Evolutionary conservation across 2,329 filamentous ascomycete genomes (phyloP).

Genomic region (Thielaviopsis ethacetica): DNA sequence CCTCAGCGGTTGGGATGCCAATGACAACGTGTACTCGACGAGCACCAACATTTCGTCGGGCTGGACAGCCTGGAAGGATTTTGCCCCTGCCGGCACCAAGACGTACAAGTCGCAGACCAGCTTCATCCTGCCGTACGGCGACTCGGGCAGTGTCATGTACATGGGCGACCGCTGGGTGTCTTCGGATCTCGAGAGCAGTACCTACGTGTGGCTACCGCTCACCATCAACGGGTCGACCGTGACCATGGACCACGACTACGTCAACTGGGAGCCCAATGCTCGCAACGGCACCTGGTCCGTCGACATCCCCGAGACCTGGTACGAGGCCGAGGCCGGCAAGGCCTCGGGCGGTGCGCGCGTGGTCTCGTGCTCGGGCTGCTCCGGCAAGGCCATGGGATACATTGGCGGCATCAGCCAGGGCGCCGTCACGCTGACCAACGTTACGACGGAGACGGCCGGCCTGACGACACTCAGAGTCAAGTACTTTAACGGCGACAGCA

Average conservation of each 20-base stretch:
- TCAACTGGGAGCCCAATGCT: conserved; percentile 36
- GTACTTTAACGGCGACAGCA: conserved; percentile 38
- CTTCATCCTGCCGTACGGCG: conserved; percentile 33
- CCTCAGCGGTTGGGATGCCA: conserved; percentile 40
- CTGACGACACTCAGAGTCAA: conserved; percentile 36
- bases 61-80: conserved; percentile 44
- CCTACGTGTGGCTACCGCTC: conserved; percentile 50
- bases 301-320: conserved; percentile 22
- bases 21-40: conserved; percentile 48
- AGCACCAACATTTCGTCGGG: conserved; percentile 39
- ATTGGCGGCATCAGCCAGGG: conserved; percentile 33
- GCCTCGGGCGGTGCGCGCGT: conserved; percentile 28
- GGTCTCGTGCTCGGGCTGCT: conserved; percentile 35
- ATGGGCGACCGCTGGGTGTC: conserved; percentile 52
- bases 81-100: conserved; percentile 36
- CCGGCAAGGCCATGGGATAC: conserved; percentile 33
- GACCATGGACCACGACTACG: conserved; percentile 29
- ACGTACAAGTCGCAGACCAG: conserved; percentile 46
- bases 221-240: conserved; percentile 32
- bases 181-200: conserved; percentile 40
- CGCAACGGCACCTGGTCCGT: conserved; percentile 28
- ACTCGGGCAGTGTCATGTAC: conserved; percentile 31
- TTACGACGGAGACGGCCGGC: conserved; percentile 27
- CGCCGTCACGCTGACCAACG: conserved; percentile 28
- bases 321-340: conserved; percentile 34